phyloP scores from a whole-genome alignment of 495 filamentous ascomycete genomes.

The Usnea hakonensis region DNA sequence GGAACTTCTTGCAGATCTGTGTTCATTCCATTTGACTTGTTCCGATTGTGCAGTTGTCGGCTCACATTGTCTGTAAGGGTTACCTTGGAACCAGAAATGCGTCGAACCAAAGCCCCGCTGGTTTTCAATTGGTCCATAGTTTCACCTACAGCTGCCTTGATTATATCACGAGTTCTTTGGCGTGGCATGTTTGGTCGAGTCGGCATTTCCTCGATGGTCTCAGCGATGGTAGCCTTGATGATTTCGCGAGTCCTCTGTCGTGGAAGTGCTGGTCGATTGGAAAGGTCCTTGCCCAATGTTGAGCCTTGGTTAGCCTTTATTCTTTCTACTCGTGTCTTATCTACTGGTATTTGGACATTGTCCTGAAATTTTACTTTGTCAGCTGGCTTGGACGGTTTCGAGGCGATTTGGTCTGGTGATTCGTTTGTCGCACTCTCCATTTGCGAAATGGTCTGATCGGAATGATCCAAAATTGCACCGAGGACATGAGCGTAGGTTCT shows the following conservation, averaged over 20 bases:
- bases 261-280: background rate
- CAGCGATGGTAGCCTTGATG: background rate
- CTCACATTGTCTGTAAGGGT: constrained; percentile 3
- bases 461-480: constrained; percentile 13
- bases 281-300: background rate
- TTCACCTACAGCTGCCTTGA: constrained; percentile 4
- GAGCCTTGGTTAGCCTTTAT: background rate
- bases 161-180: background rate
- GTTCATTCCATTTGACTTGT: background rate
- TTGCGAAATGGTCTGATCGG: constrained; percentile 16
- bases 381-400: background rate
- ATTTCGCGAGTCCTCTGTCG: background rate
- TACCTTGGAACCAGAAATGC: background rate
- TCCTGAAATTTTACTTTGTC: background rate
- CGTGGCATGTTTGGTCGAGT: background rate
- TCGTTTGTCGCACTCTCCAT: background rate
- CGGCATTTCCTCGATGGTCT: background rate
- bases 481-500: constrained; percentile 20
- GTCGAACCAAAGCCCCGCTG: background rate
- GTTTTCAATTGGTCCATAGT: background rate
- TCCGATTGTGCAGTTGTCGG: constrained; percentile 3
- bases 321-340: background rate
- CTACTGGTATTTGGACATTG: background rate
- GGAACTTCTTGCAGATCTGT: background rate
- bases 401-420: background rate